phyloP scores from a whole-genome alignment of 2,329 filamentous ascomycete genomes.

The Chlorencoelia australis region DNA sequence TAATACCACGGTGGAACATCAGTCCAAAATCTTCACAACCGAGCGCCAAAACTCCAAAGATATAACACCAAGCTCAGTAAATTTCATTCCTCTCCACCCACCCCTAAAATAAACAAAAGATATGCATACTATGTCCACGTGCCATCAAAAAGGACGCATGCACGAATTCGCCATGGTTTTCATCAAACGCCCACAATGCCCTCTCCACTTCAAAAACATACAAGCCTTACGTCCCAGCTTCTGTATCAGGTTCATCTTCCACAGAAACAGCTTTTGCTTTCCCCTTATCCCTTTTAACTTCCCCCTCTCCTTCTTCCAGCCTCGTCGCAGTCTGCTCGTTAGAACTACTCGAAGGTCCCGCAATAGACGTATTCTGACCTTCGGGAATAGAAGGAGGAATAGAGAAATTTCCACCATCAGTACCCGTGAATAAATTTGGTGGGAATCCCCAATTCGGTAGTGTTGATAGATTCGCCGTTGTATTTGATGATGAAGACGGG shows the following conservation, averaged over 20 bases:
- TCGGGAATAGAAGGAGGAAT: not conserved
- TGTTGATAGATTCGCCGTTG: conserved; percentile 11
- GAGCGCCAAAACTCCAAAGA: too few species aligned
- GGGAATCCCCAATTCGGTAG: conserved; percentile 19
- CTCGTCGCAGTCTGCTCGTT: conserved; percentile 5
- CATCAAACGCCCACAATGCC: too few species aligned
- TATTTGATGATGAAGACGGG: conserved; percentile 5
- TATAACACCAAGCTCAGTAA: too few species aligned
- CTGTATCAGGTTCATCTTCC: conserved; percentile 35
- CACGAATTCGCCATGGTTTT: too few species aligned
- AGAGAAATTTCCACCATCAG: not conserved
- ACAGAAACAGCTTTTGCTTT: conserved; percentile 38
- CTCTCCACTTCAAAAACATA: conserved; percentile 4
- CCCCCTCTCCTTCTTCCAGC: conserved; percentile 11
- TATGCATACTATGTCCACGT: too few species aligned
- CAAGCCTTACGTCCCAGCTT: conserved; percentile 18
- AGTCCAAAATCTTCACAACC: too few species aligned
- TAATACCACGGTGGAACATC: too few species aligned
- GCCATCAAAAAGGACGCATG: too few species aligned
- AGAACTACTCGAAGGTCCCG: conserved; percentile 4
- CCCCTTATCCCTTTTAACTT: conserved; percentile 27
- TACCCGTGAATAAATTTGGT: not conserved
- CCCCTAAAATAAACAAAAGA: too few species aligned
- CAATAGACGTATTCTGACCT: not conserved
- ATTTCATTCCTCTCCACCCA: too few species aligned